Evolutionary conservation across 805 yeast species (phyloP), one percentile per base, ranked within the genome.

Genomic region (Wickerhamiella dianesei): DNA sequence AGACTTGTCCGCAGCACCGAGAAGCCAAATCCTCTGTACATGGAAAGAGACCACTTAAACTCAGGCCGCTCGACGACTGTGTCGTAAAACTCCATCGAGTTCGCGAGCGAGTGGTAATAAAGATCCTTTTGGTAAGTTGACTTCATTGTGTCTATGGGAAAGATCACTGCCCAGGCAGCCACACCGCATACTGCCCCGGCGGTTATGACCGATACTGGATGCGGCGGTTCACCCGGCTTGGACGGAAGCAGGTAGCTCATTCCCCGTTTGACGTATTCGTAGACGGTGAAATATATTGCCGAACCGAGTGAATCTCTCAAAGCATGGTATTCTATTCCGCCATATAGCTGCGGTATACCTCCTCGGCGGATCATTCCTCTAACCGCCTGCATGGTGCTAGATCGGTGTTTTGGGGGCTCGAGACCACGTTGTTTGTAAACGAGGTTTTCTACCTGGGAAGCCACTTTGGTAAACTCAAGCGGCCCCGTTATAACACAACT

Each of bases 141-240:
- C 59, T 86, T 85, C 49, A 81, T 69, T 0, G 95, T 85, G 61
- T 85, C 95, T 9, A 85, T 59, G 3, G 95, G 94, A 64, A 81
- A 86, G 3, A 84, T 79, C 0, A 77, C 61, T 2, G 77, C 63
- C 94, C 94, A 84, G 44, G 86, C 72, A 16, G 80, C 63, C 16
- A 80, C 73, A 2, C 95, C 95, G 3, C 92, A 76, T 20, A 78
- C 52, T 0, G 86, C 94, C n/a, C 94, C 95, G 0, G 89, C 82
- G 2, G 79, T 35, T 2, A 80, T 77, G 19, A 79, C 69, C 6
- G 77, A 66, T 4, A 71, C 25, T 1, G 79, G 67, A 41, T 62
- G 59, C 3, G 65, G 58, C 14, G 51, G 52, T 12, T 55, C 55
- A 16, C 48, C 43, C 20, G 29, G 63, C 59, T 37, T 65, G 47